Percentiles rank a stretch among this genome's conserved stretches.
Conservation (phyloP, 1,139 yeast species). For the Candida pseudoviswanathii region DNA sequence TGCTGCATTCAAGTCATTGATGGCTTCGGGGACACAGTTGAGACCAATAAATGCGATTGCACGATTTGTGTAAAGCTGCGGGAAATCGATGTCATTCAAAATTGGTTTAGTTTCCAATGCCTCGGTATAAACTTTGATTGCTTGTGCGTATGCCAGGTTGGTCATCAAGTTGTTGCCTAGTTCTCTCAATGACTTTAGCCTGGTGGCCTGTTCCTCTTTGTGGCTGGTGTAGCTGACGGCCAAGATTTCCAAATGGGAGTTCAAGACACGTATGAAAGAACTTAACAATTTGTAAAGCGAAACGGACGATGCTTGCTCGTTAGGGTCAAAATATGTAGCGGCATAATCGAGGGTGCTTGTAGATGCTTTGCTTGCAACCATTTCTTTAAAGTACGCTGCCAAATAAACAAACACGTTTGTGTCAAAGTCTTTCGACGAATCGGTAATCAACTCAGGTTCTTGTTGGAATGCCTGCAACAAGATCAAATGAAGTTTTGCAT, state of each 20-base stretch:
- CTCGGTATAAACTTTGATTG: constrained; percentile 42
- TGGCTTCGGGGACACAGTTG: constrained; percentile 46
- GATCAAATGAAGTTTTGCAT: not conserved
- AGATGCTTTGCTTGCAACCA: not conserved
- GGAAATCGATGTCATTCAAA: constrained; percentile 22
- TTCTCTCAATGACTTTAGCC: constrained; percentile 33
- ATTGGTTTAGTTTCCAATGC: constrained; percentile 30
- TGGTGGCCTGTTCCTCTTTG: not conserved
- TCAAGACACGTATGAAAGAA: constrained; percentile 4
- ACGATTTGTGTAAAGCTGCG: constrained; percentile 43
- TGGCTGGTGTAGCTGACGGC: not conserved
- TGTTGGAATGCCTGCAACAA: not conserved
- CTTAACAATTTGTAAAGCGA: constrained; percentile 2
- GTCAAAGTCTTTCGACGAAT: not conserved
- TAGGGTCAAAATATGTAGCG: not conserved
- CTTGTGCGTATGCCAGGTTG: constrained; percentile 42
- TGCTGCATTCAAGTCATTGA: constrained; percentile 39
- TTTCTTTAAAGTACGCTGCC: constrained; percentile 1
- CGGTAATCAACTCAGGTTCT: not conserved
- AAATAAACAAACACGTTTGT: constrained; percentile 15
- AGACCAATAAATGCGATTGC: constrained; percentile 49
- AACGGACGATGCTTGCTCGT: not conserved
- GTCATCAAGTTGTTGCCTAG: constrained; percentile 47
- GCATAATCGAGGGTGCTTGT: not conserved
- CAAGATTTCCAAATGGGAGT: constrained; percentile 5